A percentile compares a stretch with the other conserved stretches of the same genome.
Conservation (phyloP, 2,329 filamentous ascomycete species). For the Colletotrichum truncatum region DNA sequence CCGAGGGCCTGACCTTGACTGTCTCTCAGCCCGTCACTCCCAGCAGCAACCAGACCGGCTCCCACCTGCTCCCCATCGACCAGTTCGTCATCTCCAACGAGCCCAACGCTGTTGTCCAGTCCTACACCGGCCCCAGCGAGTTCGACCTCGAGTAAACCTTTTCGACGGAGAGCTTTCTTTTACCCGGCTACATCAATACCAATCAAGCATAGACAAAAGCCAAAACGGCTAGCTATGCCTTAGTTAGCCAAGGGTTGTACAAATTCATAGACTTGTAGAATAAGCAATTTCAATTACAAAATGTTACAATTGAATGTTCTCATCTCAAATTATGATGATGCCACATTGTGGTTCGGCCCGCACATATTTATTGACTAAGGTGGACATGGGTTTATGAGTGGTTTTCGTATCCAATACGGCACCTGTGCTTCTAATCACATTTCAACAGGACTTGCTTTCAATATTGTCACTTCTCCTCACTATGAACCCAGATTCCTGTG, state of each 20-base stretch:
- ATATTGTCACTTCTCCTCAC: too few species aligned
- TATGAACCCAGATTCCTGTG: too few species aligned
- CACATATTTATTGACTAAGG: too few species aligned
- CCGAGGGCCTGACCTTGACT: constrained; percentile 36
- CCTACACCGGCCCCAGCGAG: constrained; percentile 38
- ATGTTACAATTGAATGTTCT: not conserved
- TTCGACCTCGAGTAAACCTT: constrained; percentile 24
- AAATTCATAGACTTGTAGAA: constrained; percentile 1
- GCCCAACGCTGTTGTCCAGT: constrained; percentile 39
- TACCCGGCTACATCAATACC: not conserved
- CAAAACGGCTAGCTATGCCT: not conserved
- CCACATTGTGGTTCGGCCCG: too few species aligned
- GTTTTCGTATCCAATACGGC: too few species aligned
- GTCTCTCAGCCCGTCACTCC: constrained; percentile 40
- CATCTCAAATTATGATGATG: too few species aligned
- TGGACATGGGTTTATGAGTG: too few species aligned
- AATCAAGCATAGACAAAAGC: not conserved
- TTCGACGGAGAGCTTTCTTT: not conserved
- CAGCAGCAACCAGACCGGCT: constrained; percentile 35
- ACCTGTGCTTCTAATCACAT: too few species aligned
- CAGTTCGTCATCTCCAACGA: constrained; percentile 33
- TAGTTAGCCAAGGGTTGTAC: constrained; percentile 5
- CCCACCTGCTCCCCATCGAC: constrained; percentile 38
- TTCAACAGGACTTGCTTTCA: too few species aligned
- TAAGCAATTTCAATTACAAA: not conserved